phyloP scores from a whole-genome alignment of 2,329 filamentous ascomycete species.

The Aureobasidium sp. region DNA sequence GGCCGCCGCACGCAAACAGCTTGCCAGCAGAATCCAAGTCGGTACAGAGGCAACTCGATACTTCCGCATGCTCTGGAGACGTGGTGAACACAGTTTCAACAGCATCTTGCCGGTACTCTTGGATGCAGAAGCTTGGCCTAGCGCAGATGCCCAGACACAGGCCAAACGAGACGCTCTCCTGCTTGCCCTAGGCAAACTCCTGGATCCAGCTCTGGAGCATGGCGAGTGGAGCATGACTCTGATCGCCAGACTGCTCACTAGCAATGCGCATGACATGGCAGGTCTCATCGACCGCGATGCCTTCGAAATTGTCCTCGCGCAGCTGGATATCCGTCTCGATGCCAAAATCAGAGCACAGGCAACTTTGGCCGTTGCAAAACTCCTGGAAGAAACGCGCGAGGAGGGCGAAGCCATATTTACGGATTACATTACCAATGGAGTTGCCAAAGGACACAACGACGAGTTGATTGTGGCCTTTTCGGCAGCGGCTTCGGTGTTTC shows the following conservation, averaged over 20 bases:
- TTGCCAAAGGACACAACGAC: constrained; percentile 71
- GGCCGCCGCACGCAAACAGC: constrained; percentile 32
- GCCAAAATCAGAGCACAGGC: constrained; percentile 71
- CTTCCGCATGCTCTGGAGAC: constrained; percentile 39
- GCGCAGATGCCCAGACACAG: constrained; percentile 38
- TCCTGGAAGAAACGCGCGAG: constrained; percentile 69
- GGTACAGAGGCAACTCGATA: constrained; percentile 17
- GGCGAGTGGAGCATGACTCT: constrained; percentile 55
- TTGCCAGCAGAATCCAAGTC: constrained; percentile 26
- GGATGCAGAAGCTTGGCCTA: constrained; percentile 36
- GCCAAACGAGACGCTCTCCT: constrained; percentile 56
- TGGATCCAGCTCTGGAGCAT: constrained; percentile 78
- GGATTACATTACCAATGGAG: constrained; percentile 66
- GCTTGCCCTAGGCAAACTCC: constrained; percentile 77
- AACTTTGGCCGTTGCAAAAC: constrained; percentile 72
- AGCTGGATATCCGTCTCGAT: constrained; percentile 75
- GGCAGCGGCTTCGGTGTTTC: constrained; percentile 81
- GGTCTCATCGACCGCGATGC: constrained; percentile 65
- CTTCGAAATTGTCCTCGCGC: constrained; percentile 78
- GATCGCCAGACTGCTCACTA: constrained; percentile 51
- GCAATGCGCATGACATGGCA: constrained; percentile 51
- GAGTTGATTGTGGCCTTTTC: constrained; percentile 90
- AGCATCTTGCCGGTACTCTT: constrained; percentile 37
- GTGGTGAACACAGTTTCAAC: constrained; percentile 41
- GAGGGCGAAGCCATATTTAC: constrained; percentile 57